These are phyloP conservation scores for Leishmania gerbilli DNA, from an alignment of 208 protist genomes.

Conservation along the genomic window DNA sequence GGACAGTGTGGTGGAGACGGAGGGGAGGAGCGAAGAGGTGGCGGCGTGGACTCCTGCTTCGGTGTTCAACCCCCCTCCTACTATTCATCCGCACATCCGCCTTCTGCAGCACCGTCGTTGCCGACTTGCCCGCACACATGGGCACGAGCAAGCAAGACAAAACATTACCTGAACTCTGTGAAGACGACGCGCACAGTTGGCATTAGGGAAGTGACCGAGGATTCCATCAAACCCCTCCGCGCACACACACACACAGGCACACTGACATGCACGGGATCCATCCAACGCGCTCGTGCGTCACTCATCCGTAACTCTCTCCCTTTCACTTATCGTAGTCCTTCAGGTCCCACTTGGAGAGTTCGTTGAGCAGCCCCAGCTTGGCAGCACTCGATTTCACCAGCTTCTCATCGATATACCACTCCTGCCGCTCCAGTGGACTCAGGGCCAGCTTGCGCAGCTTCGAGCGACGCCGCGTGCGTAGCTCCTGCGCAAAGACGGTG, in stretches of 20 bases:
- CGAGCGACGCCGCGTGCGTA: constrained; percentile 48
- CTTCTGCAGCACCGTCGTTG: not conserved
- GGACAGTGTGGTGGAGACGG: constrained; percentile 10
- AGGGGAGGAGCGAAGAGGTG: constrained; percentile 1
- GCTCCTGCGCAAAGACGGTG: constrained; percentile 63
- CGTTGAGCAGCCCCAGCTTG: constrained; percentile 82
- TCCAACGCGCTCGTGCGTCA: not conserved
- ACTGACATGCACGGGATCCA: not conserved
- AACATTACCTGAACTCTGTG: constrained; percentile 7
- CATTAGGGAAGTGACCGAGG: not conserved
- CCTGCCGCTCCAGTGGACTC: constrained; percentile 62
- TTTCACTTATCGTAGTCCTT: constrained; percentile 68
- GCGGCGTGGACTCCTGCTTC: not conserved
- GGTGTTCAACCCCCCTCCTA: not conserved
- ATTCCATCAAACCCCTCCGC: not conserved
- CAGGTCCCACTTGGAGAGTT: constrained; percentile 71
- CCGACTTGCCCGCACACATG: not conserved
- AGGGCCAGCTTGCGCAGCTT: constrained; percentile 75
- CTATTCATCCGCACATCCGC: not conserved
- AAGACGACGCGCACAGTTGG: not conserved
- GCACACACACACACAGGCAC: not conserved
- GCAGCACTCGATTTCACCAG: constrained; percentile 70
- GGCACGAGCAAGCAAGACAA: not conserved
- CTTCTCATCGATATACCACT: constrained; percentile 90
- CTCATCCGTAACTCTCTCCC: not conserved